phyloP scores from a whole-genome alignment of 352 stramenopile genomes.

The Plasmopara viticola region DNA sequence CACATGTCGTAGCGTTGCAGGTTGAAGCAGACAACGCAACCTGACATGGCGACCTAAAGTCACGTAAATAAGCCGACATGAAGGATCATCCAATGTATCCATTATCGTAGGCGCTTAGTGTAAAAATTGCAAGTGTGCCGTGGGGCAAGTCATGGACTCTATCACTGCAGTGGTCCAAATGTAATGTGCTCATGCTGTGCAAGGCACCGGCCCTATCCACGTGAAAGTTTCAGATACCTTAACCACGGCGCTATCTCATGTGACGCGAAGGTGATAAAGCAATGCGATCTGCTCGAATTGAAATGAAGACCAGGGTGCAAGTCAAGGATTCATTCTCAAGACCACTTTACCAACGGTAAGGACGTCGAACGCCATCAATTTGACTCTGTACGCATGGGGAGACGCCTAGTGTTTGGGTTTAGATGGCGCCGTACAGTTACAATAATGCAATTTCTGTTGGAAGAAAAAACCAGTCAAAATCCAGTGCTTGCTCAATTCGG shows the following conservation, averaged over 20 bases:
- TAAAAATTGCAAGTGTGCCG: not conserved
- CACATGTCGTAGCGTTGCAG: constrained; percentile 13
- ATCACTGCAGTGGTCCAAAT: constrained; percentile 13
- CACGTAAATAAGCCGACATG: constrained; percentile 4
- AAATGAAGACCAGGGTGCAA: constrained; percentile 6
- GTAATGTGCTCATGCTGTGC: constrained; percentile 9
- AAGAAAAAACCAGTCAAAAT: not conserved
- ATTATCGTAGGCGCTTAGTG: constrained; percentile 1
- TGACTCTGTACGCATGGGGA: not conserved
- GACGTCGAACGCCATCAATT: not conserved
- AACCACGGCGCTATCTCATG: constrained; percentile 4
- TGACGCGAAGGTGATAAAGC: constrained; percentile 1
- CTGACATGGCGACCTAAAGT: constrained; percentile 2
- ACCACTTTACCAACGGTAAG: not conserved
- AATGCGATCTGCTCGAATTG: constrained; percentile 13
- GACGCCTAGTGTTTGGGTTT: not conserved
- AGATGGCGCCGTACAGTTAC: not conserved
- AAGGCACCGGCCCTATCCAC: constrained; percentile 15
- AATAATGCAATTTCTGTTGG: not conserved
- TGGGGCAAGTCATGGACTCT: constrained; percentile 6
- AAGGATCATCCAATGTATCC: constrained; percentile 1
- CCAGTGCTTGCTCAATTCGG: not conserved
- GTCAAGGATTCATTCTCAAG: constrained; percentile 9
- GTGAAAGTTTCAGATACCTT: constrained; percentile 7
- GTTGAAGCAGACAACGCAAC: constrained; percentile 3